A percentile compares a stretch with the other conserved stretches of the same genome.
phyloP scores from a whole-genome alignment of 169 alveolate genomes.

The Cryptosporidium meleagridis region DNA sequence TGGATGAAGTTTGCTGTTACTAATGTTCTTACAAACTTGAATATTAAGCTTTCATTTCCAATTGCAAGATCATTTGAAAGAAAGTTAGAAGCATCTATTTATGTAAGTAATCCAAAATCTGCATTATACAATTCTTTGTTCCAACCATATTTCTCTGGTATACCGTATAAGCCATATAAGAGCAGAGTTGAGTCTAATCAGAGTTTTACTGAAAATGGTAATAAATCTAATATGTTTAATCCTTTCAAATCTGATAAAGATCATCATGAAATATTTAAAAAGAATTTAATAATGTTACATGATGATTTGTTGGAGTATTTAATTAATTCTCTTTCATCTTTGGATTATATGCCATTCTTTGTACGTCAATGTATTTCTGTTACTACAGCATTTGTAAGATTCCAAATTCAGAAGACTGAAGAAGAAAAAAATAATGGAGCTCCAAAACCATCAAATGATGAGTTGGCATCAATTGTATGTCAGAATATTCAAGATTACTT shows the following conservation, averaged over 20 bases:
- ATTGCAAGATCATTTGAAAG: constrained; percentile 41
- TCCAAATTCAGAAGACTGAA: background rate
- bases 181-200: background rate
- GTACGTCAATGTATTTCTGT: constrained; percentile 62
- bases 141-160: constrained; percentile 62
- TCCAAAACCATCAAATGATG: background rate
- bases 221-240: background rate
- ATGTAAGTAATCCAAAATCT: constrained; percentile 2
- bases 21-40: background rate
- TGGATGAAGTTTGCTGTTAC: constrained; percentile 47
- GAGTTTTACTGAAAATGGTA: background rate
- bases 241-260: background rate
- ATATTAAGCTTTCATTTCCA: constrained; percentile 39
- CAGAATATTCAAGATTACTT: constrained; percentile 14
- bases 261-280: background rate
- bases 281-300: constrained; percentile 18
- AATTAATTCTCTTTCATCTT: constrained; percentile 41
- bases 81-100: constrained; percentile 23
- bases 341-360: constrained; percentile 56
- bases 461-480: constrained; percentile 30
- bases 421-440: background rate
- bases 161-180: constrained; percentile 13
- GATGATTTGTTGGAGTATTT: constrained; percentile 42
- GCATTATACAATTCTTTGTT: background rate
- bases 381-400: constrained; percentile 28